Conservation (phyloP, 2,329 filamentous ascomycete genomes). For the Colletotrichum limetticola region DNA sequence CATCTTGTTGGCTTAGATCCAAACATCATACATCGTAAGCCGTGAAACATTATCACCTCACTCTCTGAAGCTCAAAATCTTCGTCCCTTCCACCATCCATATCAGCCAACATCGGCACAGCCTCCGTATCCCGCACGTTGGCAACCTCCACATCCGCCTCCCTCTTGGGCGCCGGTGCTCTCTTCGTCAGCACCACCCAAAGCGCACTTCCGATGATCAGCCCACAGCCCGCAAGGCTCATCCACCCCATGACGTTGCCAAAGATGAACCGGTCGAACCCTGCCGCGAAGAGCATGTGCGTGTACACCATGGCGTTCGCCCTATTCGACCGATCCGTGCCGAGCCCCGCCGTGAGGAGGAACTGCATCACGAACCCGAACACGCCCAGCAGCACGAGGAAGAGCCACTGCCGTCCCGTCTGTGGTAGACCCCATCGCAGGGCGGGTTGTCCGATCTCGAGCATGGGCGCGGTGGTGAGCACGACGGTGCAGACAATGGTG, state of each 20-base stretch:
- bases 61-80: conserved; percentile 30
- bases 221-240: conserved; percentile 61
- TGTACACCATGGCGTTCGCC: conserved; percentile 68
- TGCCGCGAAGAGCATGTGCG: conserved; percentile 66
- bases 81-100: conserved; percentile 41
- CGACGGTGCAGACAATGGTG: conserved; percentile 72
- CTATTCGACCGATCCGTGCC: conserved; percentile 74
- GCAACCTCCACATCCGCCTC: conserved; percentile 44
- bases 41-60: neutral
- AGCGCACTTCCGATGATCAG: conserved; percentile 65
- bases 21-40: neutral
- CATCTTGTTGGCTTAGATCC: neutral
- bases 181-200: conserved; percentile 59
- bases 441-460: conserved; percentile 57
- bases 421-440: conserved; percentile 55
- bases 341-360: conserved; percentile 82
- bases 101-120: conserved; percentile 52
- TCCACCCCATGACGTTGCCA: conserved; percentile 59
- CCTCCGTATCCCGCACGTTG: conserved; percentile 47
- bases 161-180: conserved; percentile 42
- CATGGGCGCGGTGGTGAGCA: conserved; percentile 64
- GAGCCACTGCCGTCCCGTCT: conserved; percentile 66
- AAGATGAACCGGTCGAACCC: conserved; percentile 64
- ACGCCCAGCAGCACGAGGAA: conserved; percentile 75
- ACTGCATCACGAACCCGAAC: conserved; percentile 87